Evolutionary conservation across 495 filamentous ascomycete species (phyloP).

Genomic region (Letharia lupina): DNA sequence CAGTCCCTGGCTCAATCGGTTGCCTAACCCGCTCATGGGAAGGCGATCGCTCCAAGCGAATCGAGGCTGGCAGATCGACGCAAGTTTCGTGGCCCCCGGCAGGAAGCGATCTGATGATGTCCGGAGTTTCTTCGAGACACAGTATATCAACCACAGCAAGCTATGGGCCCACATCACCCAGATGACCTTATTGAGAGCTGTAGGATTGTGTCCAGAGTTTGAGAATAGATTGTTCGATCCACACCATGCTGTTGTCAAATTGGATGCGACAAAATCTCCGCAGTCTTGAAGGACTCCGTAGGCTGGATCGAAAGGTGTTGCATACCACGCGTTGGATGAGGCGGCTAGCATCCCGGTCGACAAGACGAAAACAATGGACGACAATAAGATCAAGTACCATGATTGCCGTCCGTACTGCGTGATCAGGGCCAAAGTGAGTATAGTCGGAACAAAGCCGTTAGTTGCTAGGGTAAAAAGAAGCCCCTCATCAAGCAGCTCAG

Average conservation of each 20-base stretch:
- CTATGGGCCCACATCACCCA: not conserved
- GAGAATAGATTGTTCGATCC: not conserved
- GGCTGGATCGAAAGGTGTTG: not conserved
- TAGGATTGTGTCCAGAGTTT: not conserved
- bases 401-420: constrained; percentile 8
- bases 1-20: not conserved
- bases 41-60: not conserved
- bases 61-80: not conserved
- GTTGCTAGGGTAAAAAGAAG: constrained; percentile 1
- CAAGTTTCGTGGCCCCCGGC: not conserved
- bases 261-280: not conserved
- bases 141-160: not conserved
- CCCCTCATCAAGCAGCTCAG: not conserved
- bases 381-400: constrained; percentile 11
- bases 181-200: not conserved
- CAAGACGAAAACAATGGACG: not conserved
- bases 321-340: not conserved
- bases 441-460: constrained; percentile 3
- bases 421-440: constrained; percentile 2
- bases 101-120: not conserved
- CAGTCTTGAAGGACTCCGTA: not conserved
- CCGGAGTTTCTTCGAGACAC: not conserved
- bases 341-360: not conserved
- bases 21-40: not conserved
- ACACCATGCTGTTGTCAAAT: not conserved